Evolutionary conservation across 2,329 filamentous ascomycete species (phyloP).

Genomic region (Epichloe sp.): DNA sequence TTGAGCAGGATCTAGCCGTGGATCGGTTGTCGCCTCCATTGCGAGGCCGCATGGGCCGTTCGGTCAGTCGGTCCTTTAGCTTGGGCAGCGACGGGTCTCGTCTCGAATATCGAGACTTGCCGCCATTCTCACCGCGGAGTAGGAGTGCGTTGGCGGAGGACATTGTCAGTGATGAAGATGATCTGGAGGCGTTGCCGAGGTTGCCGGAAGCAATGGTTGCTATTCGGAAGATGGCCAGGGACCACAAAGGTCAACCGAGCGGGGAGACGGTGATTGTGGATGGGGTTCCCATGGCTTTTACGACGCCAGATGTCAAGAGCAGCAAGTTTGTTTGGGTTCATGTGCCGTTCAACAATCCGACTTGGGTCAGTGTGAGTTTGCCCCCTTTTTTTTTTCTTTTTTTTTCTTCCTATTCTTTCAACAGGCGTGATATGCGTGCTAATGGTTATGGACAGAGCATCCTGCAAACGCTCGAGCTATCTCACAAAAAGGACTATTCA

Average conservation of each 20-base stretch:
- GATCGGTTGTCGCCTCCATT: conserved; percentile 24
- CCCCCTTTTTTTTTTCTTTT: background rate
- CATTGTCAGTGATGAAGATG: conserved; percentile 9
- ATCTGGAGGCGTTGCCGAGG: conserved; percentile 17
- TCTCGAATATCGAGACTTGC: conserved; percentile 22
- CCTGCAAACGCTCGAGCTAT: conserved; percentile 28
- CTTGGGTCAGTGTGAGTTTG: conserved; percentile 40
- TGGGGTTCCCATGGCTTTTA: conserved; percentile 17
- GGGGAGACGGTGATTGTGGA: conserved; percentile 18
- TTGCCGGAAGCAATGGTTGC: conserved; percentile 22
- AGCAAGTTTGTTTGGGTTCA: conserved; percentile 47
- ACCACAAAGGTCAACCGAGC: conserved; percentile 7
- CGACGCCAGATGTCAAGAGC: conserved; percentile 18
- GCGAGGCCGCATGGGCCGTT: conserved; percentile 15
- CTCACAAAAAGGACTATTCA: conserved; percentile 23
- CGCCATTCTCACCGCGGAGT: conserved; percentile 23
- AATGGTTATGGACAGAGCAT: conserved; percentile 20
- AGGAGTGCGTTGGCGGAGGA: conserved; percentile 14
- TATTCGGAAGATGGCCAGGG: conserved; percentile 14
- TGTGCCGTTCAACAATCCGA: conserved; percentile 41
- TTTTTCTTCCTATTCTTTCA: too few species aligned
- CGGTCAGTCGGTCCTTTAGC: conserved; percentile 23
- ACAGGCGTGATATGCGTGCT: background rate
- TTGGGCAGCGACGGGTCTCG: conserved; percentile 19
- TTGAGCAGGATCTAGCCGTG: conserved; percentile 26